Evolutionary conservation across 78 protist genomes (phyloP).

Genomic region (Dictyostelium capitatum): DNA sequence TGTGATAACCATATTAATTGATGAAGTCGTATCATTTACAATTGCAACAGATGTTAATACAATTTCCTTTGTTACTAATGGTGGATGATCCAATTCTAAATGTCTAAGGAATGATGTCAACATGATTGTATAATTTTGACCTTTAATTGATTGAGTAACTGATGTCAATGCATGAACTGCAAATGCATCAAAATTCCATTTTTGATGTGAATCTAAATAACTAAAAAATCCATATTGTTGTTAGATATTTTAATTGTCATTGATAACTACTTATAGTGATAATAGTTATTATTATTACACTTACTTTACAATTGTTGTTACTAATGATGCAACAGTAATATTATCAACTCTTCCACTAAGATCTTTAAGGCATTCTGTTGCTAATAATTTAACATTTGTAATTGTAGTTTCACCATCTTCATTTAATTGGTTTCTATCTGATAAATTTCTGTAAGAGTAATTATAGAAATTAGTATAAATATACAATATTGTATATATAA

Average conservation of each 20-base stretch:
- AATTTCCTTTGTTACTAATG: conserved; percentile 31
- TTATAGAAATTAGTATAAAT: neutral
- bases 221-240: too few relatives aligned
- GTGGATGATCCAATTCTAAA: conserved; percentile 52
- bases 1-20: conserved; percentile 35
- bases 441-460: neutral
- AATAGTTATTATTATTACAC: neutral
- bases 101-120: conserved; percentile 57
- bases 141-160: conserved; percentile 47
- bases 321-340: conserved; percentile 52
- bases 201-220: conserved; percentile 63
- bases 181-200: conserved; percentile 31
- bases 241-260: neutral
- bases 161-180: conserved; percentile 46
- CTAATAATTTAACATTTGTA: conserved; percentile 46
- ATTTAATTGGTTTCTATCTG: neutral
- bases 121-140: conserved; percentile 60
- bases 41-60: conserved; percentile 39
- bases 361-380: conserved; percentile 61
- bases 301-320: conserved; percentile 48
- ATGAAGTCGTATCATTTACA: conserved; percentile 27
- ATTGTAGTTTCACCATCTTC: neutral
- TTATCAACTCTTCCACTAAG: conserved; percentile 65
- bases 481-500: too few relatives aligned
- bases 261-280: too few relatives aligned